Percentiles rank a stretch among this genome's conserved stretches.
These are phyloP conservation scores for Babesia ovis DNA, from an alignment of 169 alveolate species.

Conservation along the genomic window DNA sequence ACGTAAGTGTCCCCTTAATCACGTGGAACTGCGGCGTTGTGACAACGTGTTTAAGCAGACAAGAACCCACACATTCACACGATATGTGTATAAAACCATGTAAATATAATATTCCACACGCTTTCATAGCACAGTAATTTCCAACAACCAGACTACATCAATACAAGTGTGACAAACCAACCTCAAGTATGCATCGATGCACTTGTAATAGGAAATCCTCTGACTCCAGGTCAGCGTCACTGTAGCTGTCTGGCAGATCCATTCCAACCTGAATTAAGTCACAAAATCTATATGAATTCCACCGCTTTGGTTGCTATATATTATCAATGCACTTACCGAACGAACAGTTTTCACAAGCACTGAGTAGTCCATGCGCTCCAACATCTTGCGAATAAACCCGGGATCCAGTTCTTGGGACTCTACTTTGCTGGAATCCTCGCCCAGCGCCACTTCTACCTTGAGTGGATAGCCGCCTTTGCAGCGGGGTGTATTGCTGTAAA, in stretches of 20 bases:
- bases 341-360: slow-evolving; percentile 73
- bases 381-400: slow-evolving; percentile 74
- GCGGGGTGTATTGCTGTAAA: slow-evolving; percentile 66
- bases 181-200: slow-evolving; percentile 74
- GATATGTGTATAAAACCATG: too few relatives aligned
- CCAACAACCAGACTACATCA: too few relatives aligned
- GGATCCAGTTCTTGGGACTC: slow-evolving; percentile 72
- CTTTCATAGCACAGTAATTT: too few relatives aligned
- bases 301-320: background rate
- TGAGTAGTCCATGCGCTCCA: slow-evolving; percentile 71
- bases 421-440: slow-evolving; percentile 62
- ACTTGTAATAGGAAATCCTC: slow-evolving; percentile 70
- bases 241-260: slow-evolving; percentile 60
- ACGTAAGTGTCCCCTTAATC: slow-evolving; percentile 70
- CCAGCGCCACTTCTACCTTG: slow-evolving; percentile 33
- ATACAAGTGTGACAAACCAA: slow-evolving; percentile 8
- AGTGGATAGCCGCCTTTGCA: slow-evolving; percentile 79
- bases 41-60: too few relatives aligned
- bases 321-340: slow-evolving; percentile 73
- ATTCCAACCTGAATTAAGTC: slow-evolving; percentile 72
- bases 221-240: slow-evolving; percentile 65
- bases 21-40: slow-evolving; percentile 67
- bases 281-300: background rate
- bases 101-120: too few relatives aligned
- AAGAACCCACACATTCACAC: too few relatives aligned